Percentiles rank a stretch among this genome's conserved stretches.
These are phyloP conservation scores for Melaleuca alternifolia DNA, from an alignment of 345 rosid genomes.

Conservation along the genomic window DNA sequence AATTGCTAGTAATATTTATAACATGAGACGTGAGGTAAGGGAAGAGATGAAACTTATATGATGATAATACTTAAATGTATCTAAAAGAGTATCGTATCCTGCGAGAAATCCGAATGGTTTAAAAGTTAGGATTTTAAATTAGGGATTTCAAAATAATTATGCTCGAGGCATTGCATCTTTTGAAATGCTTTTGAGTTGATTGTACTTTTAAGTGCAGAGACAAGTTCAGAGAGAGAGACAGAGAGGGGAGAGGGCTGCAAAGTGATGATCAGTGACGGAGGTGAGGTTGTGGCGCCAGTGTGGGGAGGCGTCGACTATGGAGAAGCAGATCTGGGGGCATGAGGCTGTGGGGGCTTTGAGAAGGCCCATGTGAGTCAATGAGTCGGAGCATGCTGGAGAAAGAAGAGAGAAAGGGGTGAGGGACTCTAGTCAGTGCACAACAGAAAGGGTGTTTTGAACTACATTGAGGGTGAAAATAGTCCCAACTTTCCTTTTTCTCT, in stretches of 20 bases:
- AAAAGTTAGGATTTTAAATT: background rate
- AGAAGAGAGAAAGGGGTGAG: background rate
- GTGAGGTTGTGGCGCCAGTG: background rate
- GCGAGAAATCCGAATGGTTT: background rate
- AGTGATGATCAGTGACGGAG: background rate
- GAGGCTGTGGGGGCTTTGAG: background rate
- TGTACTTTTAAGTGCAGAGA: background rate
- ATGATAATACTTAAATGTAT: background rate
- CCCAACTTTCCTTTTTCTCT: background rate
- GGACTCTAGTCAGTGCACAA: background rate
- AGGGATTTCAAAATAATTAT: background rate
- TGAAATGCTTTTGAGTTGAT: background rate
- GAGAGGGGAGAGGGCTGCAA: background rate
- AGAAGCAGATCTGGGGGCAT: background rate
- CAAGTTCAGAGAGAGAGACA: background rate
- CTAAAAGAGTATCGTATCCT: background rate
- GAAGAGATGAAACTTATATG: background rate
- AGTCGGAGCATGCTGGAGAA: background rate
- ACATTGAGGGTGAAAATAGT: background rate
- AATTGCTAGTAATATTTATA: background rate
- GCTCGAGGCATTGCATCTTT: background rate
- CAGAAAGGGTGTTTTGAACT: background rate
- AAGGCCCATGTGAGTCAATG: background rate
- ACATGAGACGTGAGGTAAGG: background rate
- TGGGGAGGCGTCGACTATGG: fast-evolving